Percentiles rank a stretch among this genome's conserved stretches.
These are phyloP conservation scores for Chaetomium olivaceum DNA, from an alignment of 2,329 filamentous ascomycete species.

Conservation along the genomic window DNA sequence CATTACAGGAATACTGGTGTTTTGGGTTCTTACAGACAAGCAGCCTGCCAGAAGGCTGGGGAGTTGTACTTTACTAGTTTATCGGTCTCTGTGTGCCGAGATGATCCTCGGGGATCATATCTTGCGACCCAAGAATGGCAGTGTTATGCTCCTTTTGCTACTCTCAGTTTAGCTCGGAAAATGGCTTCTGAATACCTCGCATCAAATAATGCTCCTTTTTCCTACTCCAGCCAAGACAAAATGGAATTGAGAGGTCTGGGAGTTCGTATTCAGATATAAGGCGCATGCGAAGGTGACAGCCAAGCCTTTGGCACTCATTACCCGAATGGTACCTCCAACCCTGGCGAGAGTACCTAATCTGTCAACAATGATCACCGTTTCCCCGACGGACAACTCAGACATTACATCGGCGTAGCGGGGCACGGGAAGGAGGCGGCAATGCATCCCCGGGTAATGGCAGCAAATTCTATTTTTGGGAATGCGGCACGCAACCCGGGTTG, in stretches of 20 bases:
- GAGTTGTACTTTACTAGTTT: not conserved
- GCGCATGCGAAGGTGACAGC: slow-evolving; percentile 1
- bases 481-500: not conserved
- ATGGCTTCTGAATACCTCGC: not conserved
- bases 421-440: not conserved
- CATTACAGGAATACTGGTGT: not conserved
- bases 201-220: not conserved
- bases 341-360: not conserved
- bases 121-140: not conserved
- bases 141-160: not conserved
- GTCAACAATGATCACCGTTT: not conserved
- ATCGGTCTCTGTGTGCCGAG: not conserved
- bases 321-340: not conserved
- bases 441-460: not conserved
- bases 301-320: slow-evolving; percentile 1
- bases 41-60: not conserved
- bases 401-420: not conserved
- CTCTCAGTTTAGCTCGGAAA: too few relatives aligned
- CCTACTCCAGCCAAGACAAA: not conserved
- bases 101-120: not conserved
- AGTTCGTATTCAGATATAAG: not conserved
- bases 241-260: not conserved
- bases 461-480: not conserved
- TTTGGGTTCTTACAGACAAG: not conserved
- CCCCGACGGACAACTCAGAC: not conserved